phyloP scores from a whole-genome alignment of 2,329 filamentous ascomycete species.

The Colletotrichum liriopes region DNA sequence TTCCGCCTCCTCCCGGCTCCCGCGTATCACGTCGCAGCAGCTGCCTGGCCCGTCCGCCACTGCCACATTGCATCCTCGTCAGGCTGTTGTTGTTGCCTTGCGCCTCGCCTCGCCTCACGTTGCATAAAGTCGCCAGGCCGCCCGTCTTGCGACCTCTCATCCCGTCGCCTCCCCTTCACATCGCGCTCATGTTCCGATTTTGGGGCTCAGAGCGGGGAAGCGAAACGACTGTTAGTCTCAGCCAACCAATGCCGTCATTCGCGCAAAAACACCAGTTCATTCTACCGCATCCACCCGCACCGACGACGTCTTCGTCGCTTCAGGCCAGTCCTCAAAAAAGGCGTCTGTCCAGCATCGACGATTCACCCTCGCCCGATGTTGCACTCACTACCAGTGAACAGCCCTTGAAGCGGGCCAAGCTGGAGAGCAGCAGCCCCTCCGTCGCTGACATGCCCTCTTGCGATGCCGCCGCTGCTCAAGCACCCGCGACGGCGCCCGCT shows the following conservation, averaged over 20 bases:
- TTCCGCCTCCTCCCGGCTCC: conserved; percentile 15
- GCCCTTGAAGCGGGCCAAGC: conserved; percentile 60
- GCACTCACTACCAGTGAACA: conserved; percentile 47
- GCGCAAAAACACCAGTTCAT: conserved; percentile 52
- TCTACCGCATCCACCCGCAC: conserved; percentile 48
- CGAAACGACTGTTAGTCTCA: conserved; percentile 64
- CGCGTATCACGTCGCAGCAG: conserved; percentile 27
- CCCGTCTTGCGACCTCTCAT: conserved; percentile 41
- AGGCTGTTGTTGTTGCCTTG: conserved; percentile 32
- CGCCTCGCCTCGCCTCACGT: conserved; percentile 34
- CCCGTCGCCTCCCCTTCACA: conserved; percentile 49
- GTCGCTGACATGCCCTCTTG: conserved; percentile 27
- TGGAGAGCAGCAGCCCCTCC: conserved; percentile 37
- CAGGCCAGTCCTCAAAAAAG: conserved; percentile 56
- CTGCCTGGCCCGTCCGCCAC: conserved; percentile 35
- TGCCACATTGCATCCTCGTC: conserved; percentile 25
- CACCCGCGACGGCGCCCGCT: conserved; percentile 38
- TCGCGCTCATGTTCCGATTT: conserved; percentile 74
- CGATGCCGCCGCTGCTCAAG: conserved; percentile 40
- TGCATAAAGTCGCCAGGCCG: conserved; percentile 30
- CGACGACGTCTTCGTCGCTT: conserved; percentile 43
- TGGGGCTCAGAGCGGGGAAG: conserved; percentile 73
- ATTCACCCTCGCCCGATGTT: conserved; percentile 44
- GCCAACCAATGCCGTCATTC: conserved; percentile 58
- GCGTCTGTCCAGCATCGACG: conserved; percentile 55